Conservation (phyloP, 2,329 filamentous ascomycete genomes). For the Pestalotiopsis sp. region DNA sequence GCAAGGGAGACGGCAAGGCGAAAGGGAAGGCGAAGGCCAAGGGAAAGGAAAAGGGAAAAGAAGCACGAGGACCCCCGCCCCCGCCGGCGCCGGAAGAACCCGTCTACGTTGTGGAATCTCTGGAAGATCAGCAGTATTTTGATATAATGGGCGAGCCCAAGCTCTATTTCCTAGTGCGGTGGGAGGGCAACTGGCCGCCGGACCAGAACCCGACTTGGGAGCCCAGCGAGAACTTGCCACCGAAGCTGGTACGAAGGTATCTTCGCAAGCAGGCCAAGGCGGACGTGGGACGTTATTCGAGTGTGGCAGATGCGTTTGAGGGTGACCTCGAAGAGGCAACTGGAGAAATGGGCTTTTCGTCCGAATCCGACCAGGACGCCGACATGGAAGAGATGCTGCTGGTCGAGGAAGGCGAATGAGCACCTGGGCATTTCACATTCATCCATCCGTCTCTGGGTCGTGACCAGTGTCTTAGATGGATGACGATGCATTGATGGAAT, state of each 20-base stretch:
- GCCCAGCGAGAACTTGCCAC: constrained; percentile 52
- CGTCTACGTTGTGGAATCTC: constrained; percentile 45
- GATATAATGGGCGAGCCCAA: constrained; percentile 37
- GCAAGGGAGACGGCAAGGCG: constrained; percentile 6
- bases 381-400: constrained; percentile 12
- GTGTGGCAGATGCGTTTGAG: constrained; percentile 36
- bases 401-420: constrained; percentile 10
- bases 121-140: constrained; percentile 44
- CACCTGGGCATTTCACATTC: neutral
- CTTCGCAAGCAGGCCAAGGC: constrained; percentile 17
- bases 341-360: neutral
- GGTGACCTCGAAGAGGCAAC: constrained; percentile 22
- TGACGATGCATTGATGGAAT: neutral
- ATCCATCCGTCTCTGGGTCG: neutral
- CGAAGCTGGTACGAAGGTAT: constrained; percentile 43
- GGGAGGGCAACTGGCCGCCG: constrained; percentile 59
- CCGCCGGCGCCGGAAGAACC: constrained; percentile 23
- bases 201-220: constrained; percentile 63
- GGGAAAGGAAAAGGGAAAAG: constrained; percentile 10
- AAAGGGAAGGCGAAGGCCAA: constrained; percentile 15
- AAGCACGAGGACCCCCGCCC: constrained; percentile 21
- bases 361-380: neutral
- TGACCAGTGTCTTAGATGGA: neutral
- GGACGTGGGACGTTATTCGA: constrained; percentile 26
- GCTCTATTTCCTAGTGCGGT: constrained; percentile 55